These are phyloP conservation scores for Irpex lacteus DNA, from an alignment of 1,284 basidiomycete genomes.

Conservation along the genomic window DNA sequence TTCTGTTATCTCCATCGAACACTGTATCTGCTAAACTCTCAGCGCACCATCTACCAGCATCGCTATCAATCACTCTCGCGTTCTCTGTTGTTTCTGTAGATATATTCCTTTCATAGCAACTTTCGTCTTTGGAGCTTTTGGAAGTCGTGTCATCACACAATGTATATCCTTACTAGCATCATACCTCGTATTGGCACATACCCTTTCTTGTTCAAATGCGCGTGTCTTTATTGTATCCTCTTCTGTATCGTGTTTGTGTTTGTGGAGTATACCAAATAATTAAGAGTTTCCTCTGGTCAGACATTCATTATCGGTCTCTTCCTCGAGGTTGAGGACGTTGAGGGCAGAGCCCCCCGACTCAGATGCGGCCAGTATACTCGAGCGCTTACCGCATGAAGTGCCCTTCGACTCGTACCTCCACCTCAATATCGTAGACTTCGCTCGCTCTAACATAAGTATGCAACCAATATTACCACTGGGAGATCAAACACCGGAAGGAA, in stretches of 20 bases:
- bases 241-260: neutral
- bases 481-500: neutral
- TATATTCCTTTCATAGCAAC: neutral
- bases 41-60: neutral
- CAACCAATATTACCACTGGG: neutral
- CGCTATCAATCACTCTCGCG: neutral
- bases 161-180: neutral
- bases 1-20: neutral
- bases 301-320: too few relatives aligned
- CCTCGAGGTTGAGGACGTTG: neutral
- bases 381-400: neutral
- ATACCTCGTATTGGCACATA: neutral
- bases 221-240: neutral
- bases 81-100: neutral
- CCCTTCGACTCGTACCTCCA: neutral
- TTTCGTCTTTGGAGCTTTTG: neutral
- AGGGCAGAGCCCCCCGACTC: neutral
- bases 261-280: too few relatives aligned
- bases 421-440: neutral
- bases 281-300: too few relatives aligned
- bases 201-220: neutral
- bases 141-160: neutral
- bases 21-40: neutral
- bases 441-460: neutral
- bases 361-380: neutral